Evolutionary conservation across 2,329 filamentous ascomycete species (phyloP).

Genomic region (Penicillium sp.): DNA sequence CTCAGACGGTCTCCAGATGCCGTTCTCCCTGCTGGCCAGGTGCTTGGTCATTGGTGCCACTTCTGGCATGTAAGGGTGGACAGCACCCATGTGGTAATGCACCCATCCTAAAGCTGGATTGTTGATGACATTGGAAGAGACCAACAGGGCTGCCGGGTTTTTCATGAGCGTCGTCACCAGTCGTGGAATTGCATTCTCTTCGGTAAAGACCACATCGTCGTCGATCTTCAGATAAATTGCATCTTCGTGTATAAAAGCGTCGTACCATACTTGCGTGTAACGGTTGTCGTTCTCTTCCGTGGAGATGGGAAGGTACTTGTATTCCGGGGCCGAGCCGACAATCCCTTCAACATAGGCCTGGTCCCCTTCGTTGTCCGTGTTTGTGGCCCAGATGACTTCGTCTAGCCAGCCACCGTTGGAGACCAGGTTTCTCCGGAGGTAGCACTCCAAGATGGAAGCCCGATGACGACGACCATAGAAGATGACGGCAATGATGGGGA

Average conservation of each 20-base stretch:
- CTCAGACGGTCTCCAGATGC: background rate
- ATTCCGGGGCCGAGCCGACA: background rate
- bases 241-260: background rate
- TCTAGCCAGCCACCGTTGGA: background rate
- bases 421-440: background rate
- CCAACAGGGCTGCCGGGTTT: background rate
- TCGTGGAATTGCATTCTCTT: background rate
- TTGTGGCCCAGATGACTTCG: background rate
- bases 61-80: background rate
- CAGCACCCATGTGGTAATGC: background rate
- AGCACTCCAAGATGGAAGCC: background rate
- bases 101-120: background rate
- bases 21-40: background rate
- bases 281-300: background rate
- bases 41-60: background rate
- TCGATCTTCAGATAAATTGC: background rate
- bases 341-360: background rate
- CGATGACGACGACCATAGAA: background rate
- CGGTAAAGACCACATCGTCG: background rate
- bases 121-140: background rate
- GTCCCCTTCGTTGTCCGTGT: background rate
- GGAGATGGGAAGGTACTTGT: background rate
- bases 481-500: background rate
- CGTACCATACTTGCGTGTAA: background rate
- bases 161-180: background rate